phyloP scores from a whole-genome alignment of 805 yeast species.

The Candida jianshihensis region DNA sequence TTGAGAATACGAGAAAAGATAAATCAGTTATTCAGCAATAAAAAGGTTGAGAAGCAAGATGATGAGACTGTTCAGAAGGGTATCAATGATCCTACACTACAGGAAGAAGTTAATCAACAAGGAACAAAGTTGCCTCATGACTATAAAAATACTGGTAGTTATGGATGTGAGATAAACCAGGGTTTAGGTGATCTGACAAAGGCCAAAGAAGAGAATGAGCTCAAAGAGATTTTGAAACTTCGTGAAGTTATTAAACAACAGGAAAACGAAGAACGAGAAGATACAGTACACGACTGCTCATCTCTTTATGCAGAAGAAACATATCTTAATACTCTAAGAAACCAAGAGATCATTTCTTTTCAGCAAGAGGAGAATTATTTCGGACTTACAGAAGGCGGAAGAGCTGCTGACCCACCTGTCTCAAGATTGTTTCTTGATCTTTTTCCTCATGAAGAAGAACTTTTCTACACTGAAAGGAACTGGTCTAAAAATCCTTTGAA shows the following conservation, averaged over 20 bases:
- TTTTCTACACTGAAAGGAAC: slow-evolving; percentile 1
- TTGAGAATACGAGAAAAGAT: slow-evolving; percentile 5
- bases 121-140: no score
- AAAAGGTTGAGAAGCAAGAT: neutral
- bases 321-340: slow-evolving; percentile 2
- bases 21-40: slow-evolving; percentile 3
- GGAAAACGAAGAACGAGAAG: neutral
- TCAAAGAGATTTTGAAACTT: neutral
- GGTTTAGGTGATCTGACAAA: no score
- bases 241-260: slow-evolving; percentile 1
- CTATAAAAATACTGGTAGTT: no score
- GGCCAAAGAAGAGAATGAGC: neutral
- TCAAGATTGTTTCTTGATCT: slow-evolving; percentile 2
- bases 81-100: no score
- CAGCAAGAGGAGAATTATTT: neutral
- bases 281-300: slow-evolving; percentile 1
- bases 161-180: no score
- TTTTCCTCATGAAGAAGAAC: neutral
- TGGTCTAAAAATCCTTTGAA: slow-evolving; percentile 1
- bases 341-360: slow-evolving; percentile 2
- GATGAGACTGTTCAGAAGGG: no score
- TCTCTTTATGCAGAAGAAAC: slow-evolving; percentile 1
- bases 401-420: neutral
- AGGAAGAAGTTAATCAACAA: no score
- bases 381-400: neutral